phyloP scores from a whole-genome alignment of 371 early-diverging fungal genomes.

The Mucor mucedo region DNA sequence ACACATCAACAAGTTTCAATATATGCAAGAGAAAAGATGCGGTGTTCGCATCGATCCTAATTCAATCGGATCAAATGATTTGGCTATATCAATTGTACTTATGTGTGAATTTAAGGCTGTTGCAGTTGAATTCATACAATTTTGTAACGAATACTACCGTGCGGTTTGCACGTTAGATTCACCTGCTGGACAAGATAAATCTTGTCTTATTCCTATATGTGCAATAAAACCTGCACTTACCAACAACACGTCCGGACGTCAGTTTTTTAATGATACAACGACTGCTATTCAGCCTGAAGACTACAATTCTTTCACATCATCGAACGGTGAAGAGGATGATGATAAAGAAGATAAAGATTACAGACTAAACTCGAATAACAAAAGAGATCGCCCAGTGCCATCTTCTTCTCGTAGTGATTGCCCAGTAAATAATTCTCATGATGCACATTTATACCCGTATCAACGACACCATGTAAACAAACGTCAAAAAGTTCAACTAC shows the following conservation, averaged over 20 bases:
- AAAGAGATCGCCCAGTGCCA: background rate
- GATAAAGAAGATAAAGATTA: background rate
- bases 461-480: slow-evolving; percentile 5
- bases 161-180: slow-evolving; percentile 40
- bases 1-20: slow-evolving; percentile 38
- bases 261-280: slow-evolving; percentile 5
- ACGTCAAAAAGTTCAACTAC: slow-evolving; percentile 10
- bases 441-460: background rate
- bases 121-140: slow-evolving; percentile 36
- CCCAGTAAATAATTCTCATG: background rate
- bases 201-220: slow-evolving; percentile 47
- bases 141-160: slow-evolving; percentile 39
- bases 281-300: slow-evolving; percentile 21
- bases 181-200: slow-evolving; percentile 28
- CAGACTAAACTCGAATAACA: background rate
- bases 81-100: slow-evolving; percentile 26
- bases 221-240: slow-evolving; percentile 24
- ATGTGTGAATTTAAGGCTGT: slow-evolving; percentile 49
- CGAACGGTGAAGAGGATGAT: background rate
- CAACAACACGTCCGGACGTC: background rate
- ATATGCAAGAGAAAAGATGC: slow-evolving; percentile 34
- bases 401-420: background rate
- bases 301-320: background rate
- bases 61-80: slow-evolving; percentile 9
- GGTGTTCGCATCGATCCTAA: slow-evolving; percentile 25